Base-by-base conservation (phyloP, 2,329 filamentous ascomycete species). In the Didymella keratinophila region DNA sequence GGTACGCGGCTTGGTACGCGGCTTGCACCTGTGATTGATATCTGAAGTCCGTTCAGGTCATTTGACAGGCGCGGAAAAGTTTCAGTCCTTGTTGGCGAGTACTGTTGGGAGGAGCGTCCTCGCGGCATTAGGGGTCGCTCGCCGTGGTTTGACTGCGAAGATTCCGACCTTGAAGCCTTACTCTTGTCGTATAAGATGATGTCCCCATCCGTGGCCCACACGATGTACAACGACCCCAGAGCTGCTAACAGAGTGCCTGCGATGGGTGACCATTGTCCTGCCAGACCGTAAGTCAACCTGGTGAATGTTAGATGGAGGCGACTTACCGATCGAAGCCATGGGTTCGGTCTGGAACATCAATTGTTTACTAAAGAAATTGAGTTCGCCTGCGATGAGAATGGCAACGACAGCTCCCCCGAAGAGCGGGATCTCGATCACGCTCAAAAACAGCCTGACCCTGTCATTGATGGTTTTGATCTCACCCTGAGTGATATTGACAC, bases 281-380 rank as follows among this genome's bases (percentile, higher is more conserved):
- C 21, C 3, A 10, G 20, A 20, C 9, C 2, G 20, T 58, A 10
- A 58, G 49, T 10, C 6, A 30, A 20, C 2, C 2, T 20, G 12
- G 4, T 25, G 7, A 9, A 1, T 8, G 20, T 6, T 5, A 4
- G 9, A 10, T 28, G 27, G 20, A 25, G 10, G 0, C 5, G 8
- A 32, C 68, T 16, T 54, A 34, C 84, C 86, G 47, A 89, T 80
- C 60, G 83, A 87, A 5, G 78, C 78, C 51, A 89, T 84, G 0
- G 86, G 86, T 60, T 90, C 88, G 0, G 85, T 89, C 60, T 87
- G 80, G 58, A 84, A 87, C 0, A 62, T 65, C 3, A 90, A 78
- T 54, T 83, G 84, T 0, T 53, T 20, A 46, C 84, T 89, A 64
- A 81, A 89, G 62, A 90, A 86, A 63, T 90, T 90, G 30, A 79